Conservation (phyloP, 2,329 filamentous ascomycete species). For the Apiospora aurea region DNA sequence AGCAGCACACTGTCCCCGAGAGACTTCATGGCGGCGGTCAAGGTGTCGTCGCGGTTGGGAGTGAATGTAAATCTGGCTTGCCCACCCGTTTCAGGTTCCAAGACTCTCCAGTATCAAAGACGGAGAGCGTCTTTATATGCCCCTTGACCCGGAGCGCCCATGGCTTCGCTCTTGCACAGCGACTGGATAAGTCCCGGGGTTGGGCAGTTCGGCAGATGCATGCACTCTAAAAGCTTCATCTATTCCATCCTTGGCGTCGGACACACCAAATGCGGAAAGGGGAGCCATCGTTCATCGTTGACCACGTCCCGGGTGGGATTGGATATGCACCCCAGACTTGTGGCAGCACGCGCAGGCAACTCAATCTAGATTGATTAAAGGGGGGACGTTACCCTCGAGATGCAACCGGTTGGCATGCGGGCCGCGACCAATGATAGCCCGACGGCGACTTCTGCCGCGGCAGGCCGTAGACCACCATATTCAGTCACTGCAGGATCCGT, state of each 20-base stretch:
- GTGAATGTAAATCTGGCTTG: neutral
- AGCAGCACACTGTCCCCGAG: conserved; percentile 2
- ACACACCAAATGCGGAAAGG: conserved; percentile 7
- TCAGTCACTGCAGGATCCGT: neutral
- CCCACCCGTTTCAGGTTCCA: neutral
- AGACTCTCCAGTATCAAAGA: neutral
- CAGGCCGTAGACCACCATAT: neutral
- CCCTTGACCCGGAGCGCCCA: neutral
- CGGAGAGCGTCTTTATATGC: neutral
- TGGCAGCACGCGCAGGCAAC: neutral
- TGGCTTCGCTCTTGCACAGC: neutral
- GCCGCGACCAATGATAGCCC: neutral
- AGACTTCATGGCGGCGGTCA: conserved; percentile 3
- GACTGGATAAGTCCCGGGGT: neutral
- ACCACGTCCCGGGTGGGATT: neutral
- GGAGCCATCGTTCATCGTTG: neutral
- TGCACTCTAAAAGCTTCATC: conserved; percentile 6
- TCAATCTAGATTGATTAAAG: conserved; percentile 19
- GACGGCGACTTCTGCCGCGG: conserved; percentile 3
- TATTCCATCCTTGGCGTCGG: conserved; percentile 8
- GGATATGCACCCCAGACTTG: conserved; percentile 9
- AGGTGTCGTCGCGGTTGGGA: neutral
- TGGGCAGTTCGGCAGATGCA: conserved; percentile 3
- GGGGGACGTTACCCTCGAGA: conserved; percentile 5
- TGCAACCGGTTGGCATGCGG: conserved; percentile 14